Percentiles rank a stretch among this genome's conserved stretches.
Conservation (phyloP, 129 eudicot genomes). For the Flaveria sonorensis region DNA sequence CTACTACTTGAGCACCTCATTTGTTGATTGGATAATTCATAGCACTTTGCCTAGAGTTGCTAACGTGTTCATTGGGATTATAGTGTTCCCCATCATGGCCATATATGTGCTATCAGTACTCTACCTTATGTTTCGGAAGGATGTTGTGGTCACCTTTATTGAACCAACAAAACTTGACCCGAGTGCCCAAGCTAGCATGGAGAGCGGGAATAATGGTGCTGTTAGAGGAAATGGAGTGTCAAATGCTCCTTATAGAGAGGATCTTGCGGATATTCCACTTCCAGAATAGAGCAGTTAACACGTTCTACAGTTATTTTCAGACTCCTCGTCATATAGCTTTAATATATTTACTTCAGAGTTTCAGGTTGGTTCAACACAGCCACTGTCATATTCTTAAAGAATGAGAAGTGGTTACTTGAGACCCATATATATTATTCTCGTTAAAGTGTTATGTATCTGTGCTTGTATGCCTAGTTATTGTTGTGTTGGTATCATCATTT, state of each 20-base stretch:
- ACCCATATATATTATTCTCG: too few relatives aligned
- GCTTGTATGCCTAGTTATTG: too few relatives aligned
- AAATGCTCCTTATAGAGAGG: conserved; percentile 54
- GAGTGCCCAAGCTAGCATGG: conserved; percentile 44
- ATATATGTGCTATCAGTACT: conserved; percentile 59
- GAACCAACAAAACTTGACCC: conserved; percentile 52
- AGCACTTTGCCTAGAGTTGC: conserved; percentile 65
- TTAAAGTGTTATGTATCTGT: too few relatives aligned
- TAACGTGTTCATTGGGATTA: conserved; percentile 69
- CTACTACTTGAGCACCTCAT: conserved; percentile 71
- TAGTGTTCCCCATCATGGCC: conserved; percentile 78
- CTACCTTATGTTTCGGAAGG: conserved; percentile 81
- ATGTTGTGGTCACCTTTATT: conserved; percentile 54
- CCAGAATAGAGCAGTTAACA: too few relatives aligned
- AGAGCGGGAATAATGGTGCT: conserved; percentile 28
- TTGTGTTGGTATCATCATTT: too few relatives aligned
- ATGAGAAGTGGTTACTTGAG: too few relatives aligned
- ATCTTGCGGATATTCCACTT: conserved; percentile 56
- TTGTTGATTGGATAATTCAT: conserved; percentile 68
- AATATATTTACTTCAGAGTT: too few relatives aligned
- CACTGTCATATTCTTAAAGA: too few relatives aligned
- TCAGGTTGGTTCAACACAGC: too few relatives aligned
- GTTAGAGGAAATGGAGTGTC: conserved; percentile 23
- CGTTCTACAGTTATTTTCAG: too few relatives aligned
- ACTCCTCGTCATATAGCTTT: too few relatives aligned